A percentile compares a stretch with the other conserved stretches of the same genome.
These are phyloP conservation scores for Perilla frutescens DNA, from an alignment of 257 asterid species.

Conservation along the genomic window DNA sequence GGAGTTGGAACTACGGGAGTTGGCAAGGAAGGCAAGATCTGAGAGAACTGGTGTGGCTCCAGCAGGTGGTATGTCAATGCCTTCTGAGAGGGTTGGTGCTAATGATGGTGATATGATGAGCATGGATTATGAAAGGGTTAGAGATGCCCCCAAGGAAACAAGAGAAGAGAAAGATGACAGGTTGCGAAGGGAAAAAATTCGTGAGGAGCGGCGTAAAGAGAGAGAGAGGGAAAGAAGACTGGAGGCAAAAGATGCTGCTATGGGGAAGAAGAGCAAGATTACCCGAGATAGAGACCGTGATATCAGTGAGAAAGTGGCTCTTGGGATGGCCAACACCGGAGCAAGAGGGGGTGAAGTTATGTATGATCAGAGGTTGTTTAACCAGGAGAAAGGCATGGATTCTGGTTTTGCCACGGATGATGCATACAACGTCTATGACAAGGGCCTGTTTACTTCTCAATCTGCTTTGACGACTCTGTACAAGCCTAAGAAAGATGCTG, in stretches of 20 bases:
- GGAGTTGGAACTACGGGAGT: slow-evolving; percentile 75
- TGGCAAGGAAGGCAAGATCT: slow-evolving; percentile 89
- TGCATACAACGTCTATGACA: slow-evolving; percentile 78
- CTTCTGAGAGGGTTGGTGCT: slow-evolving; percentile 68
- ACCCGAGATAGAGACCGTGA: slow-evolving; percentile 92
- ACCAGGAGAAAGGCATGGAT: slow-evolving; percentile 95
- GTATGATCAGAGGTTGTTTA: slow-evolving; percentile 85
- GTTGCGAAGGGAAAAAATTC: slow-evolving; percentile 75
- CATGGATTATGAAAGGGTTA: slow-evolving; percentile 63
- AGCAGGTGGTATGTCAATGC: slow-evolving; percentile 52
- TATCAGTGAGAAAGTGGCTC: slow-evolving; percentile 85
- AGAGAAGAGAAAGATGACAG: slow-evolving; percentile 74
- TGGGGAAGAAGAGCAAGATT: slow-evolving; percentile 90
- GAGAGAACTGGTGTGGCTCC: slow-evolving; percentile 79
- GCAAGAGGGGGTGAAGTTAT: slow-evolving; percentile 75
- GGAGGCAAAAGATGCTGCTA: slow-evolving; percentile 91
- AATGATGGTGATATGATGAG: slow-evolving; percentile 52
- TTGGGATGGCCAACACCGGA: slow-evolving; percentile 80
- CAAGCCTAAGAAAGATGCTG: slow-evolving; percentile 77
- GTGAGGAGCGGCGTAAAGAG: slow-evolving; percentile 86
- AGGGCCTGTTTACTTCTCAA: slow-evolving; percentile 75
- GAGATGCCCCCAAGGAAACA: slow-evolving; percentile 67
- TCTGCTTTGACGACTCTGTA: slow-evolving; percentile 77
- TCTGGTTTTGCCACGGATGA: slow-evolving; percentile 87
- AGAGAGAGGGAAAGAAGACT: slow-evolving; percentile 84